These are phyloP conservation scores for Blastobotrys elegans DNA, from an alignment of 1,139 yeast genomes.

Conservation along the genomic window DNA sequence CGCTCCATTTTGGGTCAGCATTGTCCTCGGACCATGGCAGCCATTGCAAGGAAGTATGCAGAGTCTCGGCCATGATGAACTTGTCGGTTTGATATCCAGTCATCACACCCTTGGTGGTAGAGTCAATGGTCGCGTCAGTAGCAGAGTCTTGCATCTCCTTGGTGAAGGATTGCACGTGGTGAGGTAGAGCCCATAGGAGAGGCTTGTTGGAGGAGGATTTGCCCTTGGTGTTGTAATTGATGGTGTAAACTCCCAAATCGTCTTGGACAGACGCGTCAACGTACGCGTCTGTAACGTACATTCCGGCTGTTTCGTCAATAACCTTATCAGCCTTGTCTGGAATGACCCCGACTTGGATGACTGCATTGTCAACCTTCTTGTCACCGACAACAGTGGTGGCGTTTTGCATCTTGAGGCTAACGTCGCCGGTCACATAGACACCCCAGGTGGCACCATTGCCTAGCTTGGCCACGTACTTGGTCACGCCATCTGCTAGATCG, in stretches of 20 bases:
- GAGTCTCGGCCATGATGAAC: conserved; percentile 47
- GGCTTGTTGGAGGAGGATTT: conserved; percentile 47
- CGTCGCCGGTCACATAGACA: conserved; percentile 52
- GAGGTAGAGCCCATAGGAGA: conserved; percentile 66
- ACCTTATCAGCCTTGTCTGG: conserved; percentile 38
- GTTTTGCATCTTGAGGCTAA: conserved; percentile 31
- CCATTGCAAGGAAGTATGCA: conserved; percentile 49
- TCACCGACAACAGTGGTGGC: conserved; percentile 44
- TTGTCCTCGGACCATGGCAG: conserved; percentile 49
- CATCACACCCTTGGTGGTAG: conserved; percentile 67
- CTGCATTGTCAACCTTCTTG: conserved; percentile 28
- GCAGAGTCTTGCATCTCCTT: conserved; percentile 35
- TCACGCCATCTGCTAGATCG: conserved; percentile 36
- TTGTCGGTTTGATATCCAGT: conserved; percentile 50
- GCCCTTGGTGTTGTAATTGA: conserved; percentile 52
- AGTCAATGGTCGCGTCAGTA: conserved; percentile 49
- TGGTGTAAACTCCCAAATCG: conserved; percentile 45
- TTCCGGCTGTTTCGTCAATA: conserved; percentile 60
- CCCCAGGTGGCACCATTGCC: conserved; percentile 49
- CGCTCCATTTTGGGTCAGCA: conserved; percentile 25
- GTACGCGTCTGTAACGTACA: conserved; percentile 43
- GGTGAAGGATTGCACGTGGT: conserved; percentile 54
- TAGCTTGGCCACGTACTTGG: conserved; percentile 55
- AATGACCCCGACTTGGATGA: conserved; percentile 58
- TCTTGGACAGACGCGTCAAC: conserved; percentile 38